phyloP scores from a whole-genome alignment of 805 yeast genomes.

The Candida stauntonica region DNA sequence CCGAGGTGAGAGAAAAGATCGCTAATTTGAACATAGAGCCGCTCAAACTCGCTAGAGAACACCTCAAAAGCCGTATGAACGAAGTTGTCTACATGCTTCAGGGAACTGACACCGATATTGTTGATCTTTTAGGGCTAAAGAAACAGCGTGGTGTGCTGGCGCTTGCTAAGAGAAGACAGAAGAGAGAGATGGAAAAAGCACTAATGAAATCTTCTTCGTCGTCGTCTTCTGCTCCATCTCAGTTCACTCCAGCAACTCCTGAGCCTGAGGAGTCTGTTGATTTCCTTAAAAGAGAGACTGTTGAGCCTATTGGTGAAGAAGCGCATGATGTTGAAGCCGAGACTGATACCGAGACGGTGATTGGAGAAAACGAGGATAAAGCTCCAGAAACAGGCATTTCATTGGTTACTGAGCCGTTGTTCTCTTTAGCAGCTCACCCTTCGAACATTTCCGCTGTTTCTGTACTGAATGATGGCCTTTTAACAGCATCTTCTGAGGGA shows the following conservation, averaged over 20 bases:
- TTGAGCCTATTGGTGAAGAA: not conserved
- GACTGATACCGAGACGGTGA: slow-evolving; percentile 10
- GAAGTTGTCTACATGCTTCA: slow-evolving; percentile 28
- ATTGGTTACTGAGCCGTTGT: slow-evolving; percentile 1
- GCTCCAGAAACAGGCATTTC: not conserved
- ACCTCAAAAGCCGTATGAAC: slow-evolving; percentile 25
- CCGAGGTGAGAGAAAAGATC: too few species aligned
- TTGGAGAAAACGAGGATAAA: slow-evolving; percentile 6
- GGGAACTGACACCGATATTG: slow-evolving; percentile 8
- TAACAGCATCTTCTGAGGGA: slow-evolving; percentile 12
- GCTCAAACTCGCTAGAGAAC: slow-evolving; percentile 24
- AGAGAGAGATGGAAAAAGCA: slow-evolving; percentile 1
- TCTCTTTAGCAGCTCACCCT: slow-evolving; percentile 8
- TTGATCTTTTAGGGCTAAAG: slow-evolving; percentile 10
- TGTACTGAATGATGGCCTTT: slow-evolving; percentile 2
- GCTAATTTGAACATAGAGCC: slow-evolving; percentile 11
- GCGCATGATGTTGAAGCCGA: slow-evolving; percentile 4
- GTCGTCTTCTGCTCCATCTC: not conserved
- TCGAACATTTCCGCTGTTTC: slow-evolving; percentile 5
- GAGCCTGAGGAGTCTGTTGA: slow-evolving; percentile 8
- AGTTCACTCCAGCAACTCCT: slow-evolving; percentile 5
- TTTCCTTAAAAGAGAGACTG: slow-evolving; percentile 1
- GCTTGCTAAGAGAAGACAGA: slow-evolving; percentile 2
- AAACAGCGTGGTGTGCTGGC: slow-evolving; percentile 11
- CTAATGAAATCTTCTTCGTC: too few species aligned